phyloP scores from a whole-genome alignment of 441 rosid genomes.

The Pelargonium citronellum region DNA sequence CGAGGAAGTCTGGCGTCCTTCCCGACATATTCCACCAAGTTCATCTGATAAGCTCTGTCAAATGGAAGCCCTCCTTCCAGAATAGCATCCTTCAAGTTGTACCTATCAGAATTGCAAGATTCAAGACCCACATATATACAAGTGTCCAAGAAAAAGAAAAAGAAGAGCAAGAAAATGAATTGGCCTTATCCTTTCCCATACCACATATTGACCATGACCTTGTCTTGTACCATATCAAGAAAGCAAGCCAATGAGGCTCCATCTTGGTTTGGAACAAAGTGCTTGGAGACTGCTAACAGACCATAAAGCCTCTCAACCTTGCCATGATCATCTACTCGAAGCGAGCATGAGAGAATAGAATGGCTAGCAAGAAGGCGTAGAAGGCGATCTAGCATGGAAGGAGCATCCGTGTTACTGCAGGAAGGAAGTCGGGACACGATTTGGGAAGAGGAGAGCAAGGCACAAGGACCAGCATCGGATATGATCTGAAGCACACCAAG shows the following conservation, averaged over 20 bases:
- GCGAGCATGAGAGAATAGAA: not conserved
- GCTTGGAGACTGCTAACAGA: not conserved
- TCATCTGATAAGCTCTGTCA: not conserved
- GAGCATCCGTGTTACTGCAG: not conserved
- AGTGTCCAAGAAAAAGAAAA: too few relatives aligned
- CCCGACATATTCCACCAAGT: not conserved
- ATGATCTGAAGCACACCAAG: not conserved
- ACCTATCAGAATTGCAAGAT: not conserved
- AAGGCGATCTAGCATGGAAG: not conserved
- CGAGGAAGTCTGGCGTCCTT: not conserved
- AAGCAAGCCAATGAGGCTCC: not conserved
- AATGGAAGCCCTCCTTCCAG: slow-evolving; percentile 1
- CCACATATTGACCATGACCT: not conserved
- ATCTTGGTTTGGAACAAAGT: not conserved
- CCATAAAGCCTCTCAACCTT: not conserved
- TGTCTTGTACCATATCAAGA: not conserved
- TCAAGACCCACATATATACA: too few relatives aligned
- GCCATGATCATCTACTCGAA: not conserved
- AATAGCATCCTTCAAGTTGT: not conserved
- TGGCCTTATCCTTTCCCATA: not conserved
- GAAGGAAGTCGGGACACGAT: not conserved
- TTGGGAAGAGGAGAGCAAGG: not conserved
- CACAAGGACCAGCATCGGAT: not conserved
- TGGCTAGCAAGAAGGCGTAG: not conserved
- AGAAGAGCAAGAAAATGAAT: too few relatives aligned